Conservation (phyloP, 2,329 filamentous ascomycete species). For the Lachnellula cervina region DNA sequence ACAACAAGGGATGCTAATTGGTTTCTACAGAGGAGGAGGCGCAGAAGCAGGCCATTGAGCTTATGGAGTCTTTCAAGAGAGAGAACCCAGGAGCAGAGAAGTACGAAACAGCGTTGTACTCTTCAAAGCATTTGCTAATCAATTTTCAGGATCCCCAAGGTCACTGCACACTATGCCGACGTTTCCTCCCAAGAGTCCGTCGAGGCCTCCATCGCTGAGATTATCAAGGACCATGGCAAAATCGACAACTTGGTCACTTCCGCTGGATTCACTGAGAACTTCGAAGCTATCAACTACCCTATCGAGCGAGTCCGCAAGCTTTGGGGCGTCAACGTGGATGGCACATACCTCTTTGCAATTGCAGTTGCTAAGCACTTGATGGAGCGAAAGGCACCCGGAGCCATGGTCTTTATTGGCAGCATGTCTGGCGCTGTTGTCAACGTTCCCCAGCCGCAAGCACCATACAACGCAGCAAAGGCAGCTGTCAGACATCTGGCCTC, state of each 20-base stretch:
- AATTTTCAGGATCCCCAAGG: conserved; percentile 61
- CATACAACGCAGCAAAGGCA: conserved; percentile 91
- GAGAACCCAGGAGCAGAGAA: conserved; percentile 72
- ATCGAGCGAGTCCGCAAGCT: conserved; percentile 88
- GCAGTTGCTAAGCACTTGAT: conserved; percentile 84
- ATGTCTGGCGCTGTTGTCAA: conserved; percentile 96
- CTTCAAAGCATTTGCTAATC: conserved; percentile 4
- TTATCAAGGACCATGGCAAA: conserved; percentile 67
- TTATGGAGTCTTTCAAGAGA: conserved; percentile 70
- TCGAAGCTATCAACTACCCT: conserved; percentile 85
- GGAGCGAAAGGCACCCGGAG: conserved; percentile 71
- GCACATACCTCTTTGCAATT: conserved; percentile 84
- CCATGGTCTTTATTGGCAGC: conserved; percentile 91
- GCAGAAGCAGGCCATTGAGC: conserved; percentile 65
- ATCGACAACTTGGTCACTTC: conserved; percentile 92
- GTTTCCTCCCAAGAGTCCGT: conserved; percentile 79
- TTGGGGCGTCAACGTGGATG: conserved; percentile 90
- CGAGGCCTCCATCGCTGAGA: conserved; percentile 64
- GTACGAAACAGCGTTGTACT: conserved; percentile 38
- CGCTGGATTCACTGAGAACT: conserved; percentile 96
- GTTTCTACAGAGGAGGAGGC: conserved; percentile 68
- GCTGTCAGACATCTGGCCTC: conserved; percentile 84
- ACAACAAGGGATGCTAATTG: conserved; percentile 12
- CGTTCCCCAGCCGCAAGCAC: conserved; percentile 86
- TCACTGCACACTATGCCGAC: conserved; percentile 87